phyloP scores from a whole-genome alignment of 163 green algal species.

The Chlamydomonas reinhardtii region DNA sequence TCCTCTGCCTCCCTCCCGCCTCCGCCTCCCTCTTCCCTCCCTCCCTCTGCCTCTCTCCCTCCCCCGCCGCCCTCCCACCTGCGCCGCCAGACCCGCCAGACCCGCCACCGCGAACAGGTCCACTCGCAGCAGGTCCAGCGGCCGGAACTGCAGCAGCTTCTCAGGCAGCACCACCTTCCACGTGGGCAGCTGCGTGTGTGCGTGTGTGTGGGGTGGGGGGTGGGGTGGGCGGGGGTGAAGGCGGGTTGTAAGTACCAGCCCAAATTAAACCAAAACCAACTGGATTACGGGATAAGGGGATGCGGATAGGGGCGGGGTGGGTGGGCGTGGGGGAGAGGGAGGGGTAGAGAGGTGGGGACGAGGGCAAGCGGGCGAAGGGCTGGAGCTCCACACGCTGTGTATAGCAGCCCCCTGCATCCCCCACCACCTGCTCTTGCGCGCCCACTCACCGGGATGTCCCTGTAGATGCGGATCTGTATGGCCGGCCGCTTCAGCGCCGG shows the following conservation, averaged over 20 bases:
- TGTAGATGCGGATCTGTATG: slow-evolving; percentile 65
- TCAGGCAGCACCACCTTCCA: slow-evolving; percentile 74
- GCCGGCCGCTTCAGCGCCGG: slow-evolving; percentile 33
- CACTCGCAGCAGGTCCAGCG: slow-evolving; percentile 69
- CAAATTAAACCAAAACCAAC: too few relatives aligned
- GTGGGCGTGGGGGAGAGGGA: background rate
- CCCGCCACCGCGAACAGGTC: slow-evolving; percentile 50
- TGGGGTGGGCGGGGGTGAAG: too few relatives aligned
- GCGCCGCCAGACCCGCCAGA: slow-evolving; percentile 39
- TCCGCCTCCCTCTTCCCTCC: too few relatives aligned
- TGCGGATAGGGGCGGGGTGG: background rate
- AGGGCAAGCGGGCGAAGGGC: too few relatives aligned
- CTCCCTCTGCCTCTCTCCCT: too few relatives aligned
- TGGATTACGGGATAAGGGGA: background rate
- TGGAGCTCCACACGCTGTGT: too few relatives aligned
- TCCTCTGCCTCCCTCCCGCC: too few relatives aligned
- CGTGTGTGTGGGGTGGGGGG: too few relatives aligned
- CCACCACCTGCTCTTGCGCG: too few relatives aligned
- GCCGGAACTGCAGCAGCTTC: slow-evolving; percentile 82
- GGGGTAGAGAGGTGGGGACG: background rate
- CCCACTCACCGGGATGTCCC: slow-evolving; percentile 64
- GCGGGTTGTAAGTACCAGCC: too few relatives aligned
- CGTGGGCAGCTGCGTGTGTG: slow-evolving; percentile 52
- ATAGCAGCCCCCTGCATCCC: too few relatives aligned
- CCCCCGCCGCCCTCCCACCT: background rate